Conservation (phyloP, 179 eudicot species). For the Nepenthes alata region DNA sequence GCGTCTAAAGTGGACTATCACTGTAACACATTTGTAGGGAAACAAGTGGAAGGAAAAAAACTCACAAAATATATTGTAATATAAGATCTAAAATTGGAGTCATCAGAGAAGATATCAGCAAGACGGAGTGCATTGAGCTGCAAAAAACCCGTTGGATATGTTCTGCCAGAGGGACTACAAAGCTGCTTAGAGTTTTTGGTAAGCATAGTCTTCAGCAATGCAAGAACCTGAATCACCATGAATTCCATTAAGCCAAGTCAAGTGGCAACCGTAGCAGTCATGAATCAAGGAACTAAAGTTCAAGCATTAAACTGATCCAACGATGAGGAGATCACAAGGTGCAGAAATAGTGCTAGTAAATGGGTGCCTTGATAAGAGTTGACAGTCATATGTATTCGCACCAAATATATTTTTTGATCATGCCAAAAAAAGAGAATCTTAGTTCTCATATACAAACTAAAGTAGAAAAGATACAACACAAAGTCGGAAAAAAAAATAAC, state of each 20-base stretch:
- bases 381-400: no score
- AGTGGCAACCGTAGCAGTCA: not conserved
- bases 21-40: not conserved
- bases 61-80: constrained; percentile 69
- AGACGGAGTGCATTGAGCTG: constrained; percentile 85
- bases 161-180: constrained; percentile 24
- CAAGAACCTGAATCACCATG: constrained; percentile 50
- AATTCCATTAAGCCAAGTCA: constrained; percentile 7
- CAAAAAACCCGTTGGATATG: constrained; percentile 62
- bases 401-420: no score
- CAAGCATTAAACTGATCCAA: not conserved
- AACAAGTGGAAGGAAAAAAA: constrained; percentile 7
- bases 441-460: no score
- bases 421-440: no score
- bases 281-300: not conserved
- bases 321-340: no score
- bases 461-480: no score
- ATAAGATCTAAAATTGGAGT: constrained; percentile 81
- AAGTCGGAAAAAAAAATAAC: no score
- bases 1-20: not conserved
- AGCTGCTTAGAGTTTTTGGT: constrained; percentile 28
- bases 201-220: constrained; percentile 53
- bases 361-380: no score
- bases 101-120: constrained; percentile 89
- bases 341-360: no score